A percentile compares a stretch with the other conserved stretches of the same genome.
These are phyloP conservation scores for Candida wancherniae DNA, from an alignment of 805 yeast genomes.

Conservation along the genomic window DNA sequence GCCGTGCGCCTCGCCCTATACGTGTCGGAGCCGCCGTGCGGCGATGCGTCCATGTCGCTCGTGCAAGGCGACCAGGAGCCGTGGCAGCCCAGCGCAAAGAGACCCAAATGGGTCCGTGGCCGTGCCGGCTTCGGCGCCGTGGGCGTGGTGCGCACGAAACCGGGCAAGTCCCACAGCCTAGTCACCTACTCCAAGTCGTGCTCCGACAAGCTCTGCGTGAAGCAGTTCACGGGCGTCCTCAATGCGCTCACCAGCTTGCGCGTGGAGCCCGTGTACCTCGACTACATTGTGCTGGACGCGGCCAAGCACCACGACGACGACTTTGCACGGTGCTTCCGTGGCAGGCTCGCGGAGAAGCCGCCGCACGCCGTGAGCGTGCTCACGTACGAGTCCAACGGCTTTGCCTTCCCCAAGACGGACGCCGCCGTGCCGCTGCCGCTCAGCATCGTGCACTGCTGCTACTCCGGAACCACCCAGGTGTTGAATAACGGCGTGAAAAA, in stretches of 20 bases:
- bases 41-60: constrained; percentile 70
- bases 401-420: constrained; percentile 21
- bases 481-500: constrained; percentile 57
- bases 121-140: constrained; percentile 48
- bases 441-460: constrained; percentile 25
- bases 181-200: constrained; percentile 78
- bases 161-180: constrained; percentile 80
- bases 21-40: constrained; percentile 82
- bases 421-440: constrained; percentile 25
- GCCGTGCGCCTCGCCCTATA: constrained; percentile 63
- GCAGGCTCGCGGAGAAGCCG: constrained; percentile 11
- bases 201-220: constrained; percentile 71
- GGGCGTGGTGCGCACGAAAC: constrained; percentile 84
- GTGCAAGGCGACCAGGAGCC: constrained; percentile 19
- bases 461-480: constrained; percentile 28
- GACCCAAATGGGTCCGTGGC: constrained; percentile 45
- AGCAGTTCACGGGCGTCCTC: constrained; percentile 54
- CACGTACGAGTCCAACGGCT: constrained; percentile 20
- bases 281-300: constrained; percentile 47
- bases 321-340: constrained; percentile 40
- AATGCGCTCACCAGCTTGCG: constrained; percentile 40
- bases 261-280: constrained; percentile 36
- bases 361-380: constrained; percentile 19
- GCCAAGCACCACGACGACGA: constrained; percentile 23
- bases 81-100: constrained; percentile 20